Percentiles rank a stretch among this genome's conserved stretches.
These are phyloP conservation scores for Leccinellum luteum DNA, from an alignment of 768 basidiomycete genomes.

Conservation along the genomic window DNA sequence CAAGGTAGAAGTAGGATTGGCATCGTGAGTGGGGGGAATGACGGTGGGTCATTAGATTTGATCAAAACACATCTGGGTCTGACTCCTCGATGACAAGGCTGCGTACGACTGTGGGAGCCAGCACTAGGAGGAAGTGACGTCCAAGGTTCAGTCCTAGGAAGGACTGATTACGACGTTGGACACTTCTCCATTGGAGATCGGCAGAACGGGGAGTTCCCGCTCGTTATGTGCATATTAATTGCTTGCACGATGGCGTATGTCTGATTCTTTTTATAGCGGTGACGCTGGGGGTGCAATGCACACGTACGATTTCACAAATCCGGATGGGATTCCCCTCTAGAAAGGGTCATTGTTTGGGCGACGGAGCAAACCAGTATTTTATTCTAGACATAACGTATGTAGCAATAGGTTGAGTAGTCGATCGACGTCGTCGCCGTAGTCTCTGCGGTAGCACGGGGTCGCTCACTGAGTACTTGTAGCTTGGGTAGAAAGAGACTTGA, in stretches of 20 bases:
- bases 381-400: neutral
- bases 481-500: neutral
- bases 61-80: neutral
- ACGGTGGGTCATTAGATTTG: constrained; percentile 43
- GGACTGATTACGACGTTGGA: constrained; percentile 54
- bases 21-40: constrained; percentile 59
- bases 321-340: constrained; percentile 20
- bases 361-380: neutral
- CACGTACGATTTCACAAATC: constrained; percentile 38
- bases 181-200: constrained; percentile 59
- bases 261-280: constrained; percentile 35
- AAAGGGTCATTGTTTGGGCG: neutral
- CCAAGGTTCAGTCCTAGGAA: constrained; percentile 51
- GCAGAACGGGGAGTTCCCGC: constrained; percentile 47
- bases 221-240: constrained; percentile 55
- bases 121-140: constrained; percentile 35
- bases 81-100: constrained; percentile 45
- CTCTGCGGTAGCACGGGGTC: neutral
- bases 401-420: neutral
- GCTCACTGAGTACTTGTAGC: neutral
- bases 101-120: constrained; percentile 67
- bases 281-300: constrained; percentile 48
- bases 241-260: constrained; percentile 17
- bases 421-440: neutral
- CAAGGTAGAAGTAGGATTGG: constrained; percentile 42